Evolutionary conservation across 176 grass and related monocot species (phyloP), one percentile per base, ranked within the genome.

Genomic region (Triticum urartu): DNA sequence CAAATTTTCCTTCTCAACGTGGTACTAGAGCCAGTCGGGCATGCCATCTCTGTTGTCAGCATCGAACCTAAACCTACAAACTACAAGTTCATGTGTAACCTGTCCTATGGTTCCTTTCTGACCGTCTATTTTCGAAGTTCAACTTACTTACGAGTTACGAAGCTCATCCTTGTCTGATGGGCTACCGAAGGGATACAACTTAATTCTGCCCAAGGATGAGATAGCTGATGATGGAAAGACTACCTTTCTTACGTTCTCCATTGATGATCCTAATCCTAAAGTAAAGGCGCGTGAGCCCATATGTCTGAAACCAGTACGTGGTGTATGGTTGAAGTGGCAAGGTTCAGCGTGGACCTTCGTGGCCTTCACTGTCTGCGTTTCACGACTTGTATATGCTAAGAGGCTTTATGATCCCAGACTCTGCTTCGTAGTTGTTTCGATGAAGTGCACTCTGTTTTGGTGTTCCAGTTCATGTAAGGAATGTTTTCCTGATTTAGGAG

Each of bases 81-180:
- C 0, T 40, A 9, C 20, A 22, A 40, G 7, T 71, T 40, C 9
- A 5, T 0, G 0, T 71, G 68, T 2, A 9, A 1, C 0, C n/a
- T 70, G 33, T 5, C 34, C 18, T 70, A 11, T 18, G 1, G 8
- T 20, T 11, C 4, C 68, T 70, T 1, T 20, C 4, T 0, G 32
- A 36, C 66, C 0, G 9, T 4, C 35, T 22, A 71, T 71, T 40
- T 3, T 6, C 35, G 12, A 0, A 71, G 4, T 0, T 71, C 68
- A 1, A 11, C 11, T 70, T 70, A 39, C 67, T 71, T 71, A 40
- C 68, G 40, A 71, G 68, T 22, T 71, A 39, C 5, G 9, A 40
- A 40, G 68, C 68, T 71, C 68, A 1, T 71, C 68, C 1, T 5
- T 71, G 9, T 71, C 35, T 40, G 20, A 22, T 13, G 68, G 68